Percentiles rank a stretch among this genome's conserved stretches.
phyloP scores from a whole-genome alignment of 331 rosid genomes.

The Acacia pycnantha region DNA sequence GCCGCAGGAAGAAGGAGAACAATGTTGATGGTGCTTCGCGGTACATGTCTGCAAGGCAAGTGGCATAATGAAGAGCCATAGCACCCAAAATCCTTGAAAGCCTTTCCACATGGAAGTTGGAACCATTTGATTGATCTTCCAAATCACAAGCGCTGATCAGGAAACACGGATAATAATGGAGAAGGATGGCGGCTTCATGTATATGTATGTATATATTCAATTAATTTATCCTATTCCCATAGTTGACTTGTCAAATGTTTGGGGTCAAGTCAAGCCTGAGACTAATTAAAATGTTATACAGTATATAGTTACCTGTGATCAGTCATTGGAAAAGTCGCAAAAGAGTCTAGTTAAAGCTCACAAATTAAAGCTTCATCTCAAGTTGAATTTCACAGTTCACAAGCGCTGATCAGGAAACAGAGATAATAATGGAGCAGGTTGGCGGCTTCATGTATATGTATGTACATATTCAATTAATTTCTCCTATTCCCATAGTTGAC shows the following conservation, averaged over 20 bases:
- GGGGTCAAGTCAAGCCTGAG: not conserved
- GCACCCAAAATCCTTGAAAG: not conserved
- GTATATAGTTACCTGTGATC: not conserved
- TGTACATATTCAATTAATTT: not conserved
- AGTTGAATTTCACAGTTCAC: not conserved
- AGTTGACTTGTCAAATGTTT: not conserved
- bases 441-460: not conserved
- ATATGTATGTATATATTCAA: not conserved
- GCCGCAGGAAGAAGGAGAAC: constrained; percentile 33
- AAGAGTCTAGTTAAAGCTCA: not conserved
- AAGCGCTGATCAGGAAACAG: not conserved
- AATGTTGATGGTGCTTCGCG: not conserved
- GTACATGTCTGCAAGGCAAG: not conserved
- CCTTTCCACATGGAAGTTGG: not conserved
- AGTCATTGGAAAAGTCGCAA: not conserved
- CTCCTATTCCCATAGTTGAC: not conserved
- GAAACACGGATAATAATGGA: not conserved
- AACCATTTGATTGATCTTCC: not conserved
- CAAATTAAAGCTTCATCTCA: not conserved
- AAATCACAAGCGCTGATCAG: not conserved
- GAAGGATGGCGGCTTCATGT: not conserved
- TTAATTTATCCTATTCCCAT: not conserved
- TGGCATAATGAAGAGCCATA: not conserved
- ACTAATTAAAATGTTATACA: not conserved
- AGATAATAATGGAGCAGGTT: not conserved